Base-by-base conservation (phyloP, 768 basidiomycete species). In the Xerocomellus chrysenteron region DNA sequence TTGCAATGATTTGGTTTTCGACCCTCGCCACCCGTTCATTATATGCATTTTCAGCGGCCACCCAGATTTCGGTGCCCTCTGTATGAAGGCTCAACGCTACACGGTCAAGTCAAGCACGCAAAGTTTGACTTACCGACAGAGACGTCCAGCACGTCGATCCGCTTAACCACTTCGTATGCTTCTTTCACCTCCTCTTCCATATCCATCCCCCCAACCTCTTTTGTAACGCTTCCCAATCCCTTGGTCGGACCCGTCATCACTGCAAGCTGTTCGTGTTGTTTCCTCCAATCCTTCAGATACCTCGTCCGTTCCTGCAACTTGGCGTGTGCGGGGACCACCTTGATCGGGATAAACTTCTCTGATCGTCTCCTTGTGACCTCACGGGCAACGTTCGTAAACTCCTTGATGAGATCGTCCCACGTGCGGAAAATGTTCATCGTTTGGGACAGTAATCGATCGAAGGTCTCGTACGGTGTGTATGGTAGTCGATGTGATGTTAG, bases 21-120 rank as follows among this genome's bases (percentile, higher is more conserved):
- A 99, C 96, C 13, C 96, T 81, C 2, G 97, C 90, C 26, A 98
- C 95, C 21, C 95, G 88, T 73, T 98, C 96, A 64, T 98, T 98
- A 71, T 99, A 99, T 5, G 94, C 94, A 54, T 92, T 94, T 74
- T 98, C 97, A 2, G 95, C 95, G 0, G 94, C 86, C 32, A 96
- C 88, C 96, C 95, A 98, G 50, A 98, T 96, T 72, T 98, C 94
- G 16, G 92, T 94, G 3, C 97, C 96, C 79, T 96, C 95, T 94
- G 65, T 35, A 30, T 16, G 39, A 56, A 43, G 17, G n/a, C 37
- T 55, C 45, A 61, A 41, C 41, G 37, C 35, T 24, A 51, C 33
- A 24, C 17, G 32, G 28, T 21, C 28, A 32, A 2, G 41, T 13
- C 37, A 49, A 35, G 32, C 17, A 32, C 11, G 24, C 9, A 19